phyloP scores from a whole-genome alignment of 768 basidiomycete species.

The Mrakia hoshinonis region DNA sequence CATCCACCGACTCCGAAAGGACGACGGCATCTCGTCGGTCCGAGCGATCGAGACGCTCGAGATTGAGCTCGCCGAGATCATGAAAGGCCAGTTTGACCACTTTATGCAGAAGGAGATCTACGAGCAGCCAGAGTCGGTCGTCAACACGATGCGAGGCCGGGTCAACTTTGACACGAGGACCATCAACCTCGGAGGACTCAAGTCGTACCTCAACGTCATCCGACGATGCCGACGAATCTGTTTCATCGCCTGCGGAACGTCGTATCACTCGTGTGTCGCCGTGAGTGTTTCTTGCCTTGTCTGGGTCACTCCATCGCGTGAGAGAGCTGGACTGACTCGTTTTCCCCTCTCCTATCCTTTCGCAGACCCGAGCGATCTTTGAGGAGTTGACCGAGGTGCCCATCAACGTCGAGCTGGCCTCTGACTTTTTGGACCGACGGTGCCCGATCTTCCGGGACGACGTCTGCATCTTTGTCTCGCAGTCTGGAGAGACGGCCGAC shows the following conservation, averaged over 20 bases:
- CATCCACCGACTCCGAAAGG: conserved; percentile 92
- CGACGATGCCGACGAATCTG: conserved; percentile 88
- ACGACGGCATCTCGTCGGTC: conserved; percentile 63
- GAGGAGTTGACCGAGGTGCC: conserved; percentile 99
- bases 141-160: conserved; percentile 99
- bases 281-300: too few relatives aligned
- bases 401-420: conserved; percentile 90
- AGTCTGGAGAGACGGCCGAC: conserved; percentile 98
- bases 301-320: too few relatives aligned
- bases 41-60: conserved; percentile 97
- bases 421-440: conserved; percentile 96
- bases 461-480: conserved; percentile 88
- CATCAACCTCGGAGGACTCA: conserved; percentile 90
- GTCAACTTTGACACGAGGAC: conserved; percentile 91
- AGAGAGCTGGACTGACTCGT: background rate
- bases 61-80: conserved; percentile 98
- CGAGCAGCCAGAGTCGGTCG: conserved; percentile 94
- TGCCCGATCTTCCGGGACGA: conserved; percentile 98
- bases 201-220: conserved; percentile 90
- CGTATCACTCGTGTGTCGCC: conserved; percentile 93
- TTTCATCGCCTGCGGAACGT: conserved; percentile 96
- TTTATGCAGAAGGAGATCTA: conserved; percentile 99
- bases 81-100: conserved; percentile 99
- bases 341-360: background rate
- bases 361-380: conserved; percentile 79